Evolutionary conservation across 192 early-diverging fungal species (phyloP), one percentile per base, ranked within the genome.

Genomic region (Coemansia sp.): DNA sequence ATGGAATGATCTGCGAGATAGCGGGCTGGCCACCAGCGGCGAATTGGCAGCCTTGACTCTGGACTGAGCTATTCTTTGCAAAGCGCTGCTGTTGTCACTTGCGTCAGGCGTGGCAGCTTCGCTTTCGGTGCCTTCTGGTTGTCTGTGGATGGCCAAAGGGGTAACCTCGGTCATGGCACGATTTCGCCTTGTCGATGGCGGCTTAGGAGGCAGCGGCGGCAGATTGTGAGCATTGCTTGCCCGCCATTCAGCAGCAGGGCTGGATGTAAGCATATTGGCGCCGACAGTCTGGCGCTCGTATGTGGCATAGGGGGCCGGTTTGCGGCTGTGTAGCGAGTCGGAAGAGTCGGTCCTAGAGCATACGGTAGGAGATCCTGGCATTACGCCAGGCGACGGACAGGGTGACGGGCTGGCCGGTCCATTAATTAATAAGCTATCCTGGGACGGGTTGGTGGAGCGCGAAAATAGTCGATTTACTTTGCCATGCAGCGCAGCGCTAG

Each of bases 381-480:
- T 35, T 19, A 39, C 38, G 39, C 48, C 55, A 0, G 59, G 63
- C 14, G 76, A 60, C 53, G 56, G 18, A 38, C 48, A 52, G 6
- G 60, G 56, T 0, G 65, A 40, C 12, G 69, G 69, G 50, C 69
- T 72, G 35, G 43, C 27, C 0, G 61, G 65, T 8, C 53, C 58
- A 19, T 66, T 44, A 7, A 56, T 44, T 21, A 53, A 22, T 62
- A 79, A 38, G 52, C 76, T 79, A 52, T 79, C 76, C 52, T 79
- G 76, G 0, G 76, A 79, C 15, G 67, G 58, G 35, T 79, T 79
- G 34, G 22, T 43, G 10, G 70, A 64, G 43, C 70, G 70, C 39
- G 70, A 62, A 18, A 77, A 77, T 21, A 79, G 67, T 37, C 70
- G 62, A 38, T 79, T 79, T n/a, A 79, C 76, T 35, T 79, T 79